phyloP scores from a whole-genome alignment of 352 stramenopile species.

The Pythium scleroteichum region DNA sequence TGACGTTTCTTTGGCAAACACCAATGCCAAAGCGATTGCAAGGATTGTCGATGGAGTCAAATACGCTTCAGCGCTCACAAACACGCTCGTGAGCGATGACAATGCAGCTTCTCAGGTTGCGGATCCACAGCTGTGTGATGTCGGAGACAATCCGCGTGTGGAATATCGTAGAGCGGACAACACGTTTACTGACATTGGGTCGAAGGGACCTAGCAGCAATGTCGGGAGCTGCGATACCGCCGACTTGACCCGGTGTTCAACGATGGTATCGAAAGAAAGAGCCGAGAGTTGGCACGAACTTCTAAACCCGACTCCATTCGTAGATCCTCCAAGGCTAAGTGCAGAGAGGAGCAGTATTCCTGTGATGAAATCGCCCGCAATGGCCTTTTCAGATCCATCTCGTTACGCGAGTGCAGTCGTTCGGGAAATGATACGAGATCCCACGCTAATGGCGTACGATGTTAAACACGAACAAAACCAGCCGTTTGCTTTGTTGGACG shows the following conservation, averaged over 20 bases:
- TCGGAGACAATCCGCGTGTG: no score
- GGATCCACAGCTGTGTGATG: no score
- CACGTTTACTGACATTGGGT: no score
- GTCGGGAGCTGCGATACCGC: no score
- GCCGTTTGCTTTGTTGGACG: constrained; percentile 54
- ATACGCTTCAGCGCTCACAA: no score
- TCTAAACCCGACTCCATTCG: background rate
- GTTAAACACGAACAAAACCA: constrained; percentile 47
- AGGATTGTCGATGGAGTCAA: no score
- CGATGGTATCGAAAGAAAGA: background rate
- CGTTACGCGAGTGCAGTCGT: constrained; percentile 25
- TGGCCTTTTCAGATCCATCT: constrained; percentile 11
- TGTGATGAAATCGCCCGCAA: constrained; percentile 2
- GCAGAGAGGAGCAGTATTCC: constrained; percentile 2
- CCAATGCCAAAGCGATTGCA: no score
- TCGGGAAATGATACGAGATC: constrained; percentile 26
- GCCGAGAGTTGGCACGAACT: constrained; percentile 19
- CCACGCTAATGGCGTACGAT: constrained; percentile 56
- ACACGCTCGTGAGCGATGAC: no score
- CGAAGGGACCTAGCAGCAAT: no score
- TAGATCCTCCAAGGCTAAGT: background rate
- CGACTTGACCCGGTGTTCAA: background rate
- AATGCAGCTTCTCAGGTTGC: no score
- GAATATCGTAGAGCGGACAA: no score
- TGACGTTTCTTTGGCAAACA: no score